Conservation (phyloP, 2,329 filamentous ascomycete species). For the Periconia macrospinosa region DNA sequence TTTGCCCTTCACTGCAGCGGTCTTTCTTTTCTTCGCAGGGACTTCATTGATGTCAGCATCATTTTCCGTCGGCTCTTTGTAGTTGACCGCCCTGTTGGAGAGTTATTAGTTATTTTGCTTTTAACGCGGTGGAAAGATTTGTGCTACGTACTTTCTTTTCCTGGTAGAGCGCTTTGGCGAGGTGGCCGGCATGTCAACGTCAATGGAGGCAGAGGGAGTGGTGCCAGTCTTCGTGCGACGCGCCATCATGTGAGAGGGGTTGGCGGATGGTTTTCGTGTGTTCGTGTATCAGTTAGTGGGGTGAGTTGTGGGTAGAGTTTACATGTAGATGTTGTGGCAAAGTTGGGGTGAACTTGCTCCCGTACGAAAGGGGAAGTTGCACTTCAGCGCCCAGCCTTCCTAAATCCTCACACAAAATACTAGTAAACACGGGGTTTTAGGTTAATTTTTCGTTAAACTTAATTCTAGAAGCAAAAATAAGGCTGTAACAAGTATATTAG, state of each 20-base stretch:
- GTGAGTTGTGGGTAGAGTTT: not conserved
- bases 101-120: not conserved
- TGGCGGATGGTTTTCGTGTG: not conserved
- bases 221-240: not conserved
- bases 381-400: too few species aligned
- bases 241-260: not conserved
- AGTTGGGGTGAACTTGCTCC: too few species aligned
- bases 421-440: too few species aligned
- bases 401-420: too few species aligned
- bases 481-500: too few species aligned
- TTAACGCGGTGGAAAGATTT: not conserved
- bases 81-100: not conserved
- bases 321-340: too few species aligned
- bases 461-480: too few species aligned
- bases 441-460: too few species aligned
- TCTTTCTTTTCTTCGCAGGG: not conserved
- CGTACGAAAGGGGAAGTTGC: too few species aligned
- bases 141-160: conserved; percentile 1
- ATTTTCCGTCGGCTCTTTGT: not conserved
- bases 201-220: not conserved
- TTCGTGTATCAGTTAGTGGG: not conserved
- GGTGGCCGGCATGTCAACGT: not conserved
- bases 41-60: not conserved
- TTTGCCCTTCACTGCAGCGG: not conserved
- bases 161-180: not conserved